These are phyloP conservation scores for Colletotrichum ledebouriae DNA, from an alignment of 2,329 filamentous ascomycete species.

Conservation along the genomic window DNA sequence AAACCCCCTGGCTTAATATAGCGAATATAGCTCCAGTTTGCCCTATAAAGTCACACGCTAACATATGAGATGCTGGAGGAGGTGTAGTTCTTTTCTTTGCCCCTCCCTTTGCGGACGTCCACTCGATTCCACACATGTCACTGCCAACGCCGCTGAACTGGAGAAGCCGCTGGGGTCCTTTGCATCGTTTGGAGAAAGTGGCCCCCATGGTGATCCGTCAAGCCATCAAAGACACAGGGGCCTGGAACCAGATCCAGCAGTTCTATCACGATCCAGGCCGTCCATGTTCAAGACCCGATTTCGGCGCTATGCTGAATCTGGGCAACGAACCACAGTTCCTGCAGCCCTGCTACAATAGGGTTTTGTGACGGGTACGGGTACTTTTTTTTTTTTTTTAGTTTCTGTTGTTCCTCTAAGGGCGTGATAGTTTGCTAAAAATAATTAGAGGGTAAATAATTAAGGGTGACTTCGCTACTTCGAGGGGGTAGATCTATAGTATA, in stretches of 20 bases:
- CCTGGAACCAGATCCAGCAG: constrained; percentile 16
- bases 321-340: constrained; percentile 40
- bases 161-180: neutral
- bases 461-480: too few relatives aligned
- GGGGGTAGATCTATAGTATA: too few relatives aligned
- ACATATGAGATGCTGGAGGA: too few relatives aligned
- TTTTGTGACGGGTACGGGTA: neutral
- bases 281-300: constrained; percentile 19
- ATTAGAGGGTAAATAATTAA: too few relatives aligned
- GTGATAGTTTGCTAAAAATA: too few relatives aligned
- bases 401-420: constrained; percentile 6
- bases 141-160: constrained; percentile 31
- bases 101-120: constrained; percentile 14
- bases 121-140: constrained; percentile 33
- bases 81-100: too few relatives aligned
- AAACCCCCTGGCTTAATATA: too few relatives aligned
- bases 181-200: neutral
- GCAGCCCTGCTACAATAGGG: constrained; percentile 37
- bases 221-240: too few relatives aligned
- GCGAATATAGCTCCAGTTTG: too few relatives aligned
- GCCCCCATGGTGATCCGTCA: too few relatives aligned
- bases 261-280: constrained; percentile 40
- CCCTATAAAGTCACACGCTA: too few relatives aligned
- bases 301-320: constrained; percentile 17
- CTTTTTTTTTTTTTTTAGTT: neutral